Conservation (phyloP, 1,284 basidiomycete genomes). For the Cutaneotrichosporon sp. region DNA sequence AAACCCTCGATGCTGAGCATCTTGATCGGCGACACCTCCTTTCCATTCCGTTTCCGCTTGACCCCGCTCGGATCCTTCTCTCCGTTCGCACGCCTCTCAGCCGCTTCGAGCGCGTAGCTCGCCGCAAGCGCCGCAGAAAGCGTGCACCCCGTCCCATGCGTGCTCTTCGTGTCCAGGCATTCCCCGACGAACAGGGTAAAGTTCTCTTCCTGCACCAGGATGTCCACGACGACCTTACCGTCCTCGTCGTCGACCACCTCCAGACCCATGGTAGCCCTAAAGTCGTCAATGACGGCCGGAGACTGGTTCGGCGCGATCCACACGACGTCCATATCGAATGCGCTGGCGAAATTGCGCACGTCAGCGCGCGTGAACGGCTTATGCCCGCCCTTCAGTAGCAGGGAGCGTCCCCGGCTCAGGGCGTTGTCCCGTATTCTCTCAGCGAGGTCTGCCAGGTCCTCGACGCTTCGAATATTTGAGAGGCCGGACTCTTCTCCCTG, state of each 20-base stretch:
- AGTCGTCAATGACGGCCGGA: constrained; percentile 27
- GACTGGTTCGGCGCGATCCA: constrained; percentile 13
- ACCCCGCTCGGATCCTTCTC: too few species aligned
- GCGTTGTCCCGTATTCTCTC: too few species aligned
- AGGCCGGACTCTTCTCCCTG: too few species aligned
- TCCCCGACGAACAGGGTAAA: constrained; percentile 62
- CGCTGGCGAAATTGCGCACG: constrained; percentile 37
- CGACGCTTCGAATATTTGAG: too few species aligned
- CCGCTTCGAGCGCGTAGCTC: constrained; percentile 15
- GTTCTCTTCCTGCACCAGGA: constrained; percentile 55
- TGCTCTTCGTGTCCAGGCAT: constrained; percentile 64
- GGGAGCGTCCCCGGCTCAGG: too few species aligned
- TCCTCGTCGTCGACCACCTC: too few species aligned
- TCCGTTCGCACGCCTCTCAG: neutral
- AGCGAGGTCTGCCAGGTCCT: constrained; percentile 63
- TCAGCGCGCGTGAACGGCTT: constrained; percentile 53
- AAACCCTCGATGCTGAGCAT: constrained; percentile 57
- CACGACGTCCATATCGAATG: constrained; percentile 5
- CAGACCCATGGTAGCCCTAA: constrained; percentile 8
- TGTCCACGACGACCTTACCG: constrained; percentile 65
- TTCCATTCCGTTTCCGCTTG: too few species aligned
- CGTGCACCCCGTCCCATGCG: constrained; percentile 93
- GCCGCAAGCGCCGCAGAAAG: constrained; percentile 76
- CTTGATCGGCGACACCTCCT: too few species aligned
- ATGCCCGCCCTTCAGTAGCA: constrained; percentile 88